Percentiles rank a stretch among this genome's conserved stretches.
phyloP scores from a whole-genome alignment of 805 yeast genomes.

The Candida broadrunensis region DNA sequence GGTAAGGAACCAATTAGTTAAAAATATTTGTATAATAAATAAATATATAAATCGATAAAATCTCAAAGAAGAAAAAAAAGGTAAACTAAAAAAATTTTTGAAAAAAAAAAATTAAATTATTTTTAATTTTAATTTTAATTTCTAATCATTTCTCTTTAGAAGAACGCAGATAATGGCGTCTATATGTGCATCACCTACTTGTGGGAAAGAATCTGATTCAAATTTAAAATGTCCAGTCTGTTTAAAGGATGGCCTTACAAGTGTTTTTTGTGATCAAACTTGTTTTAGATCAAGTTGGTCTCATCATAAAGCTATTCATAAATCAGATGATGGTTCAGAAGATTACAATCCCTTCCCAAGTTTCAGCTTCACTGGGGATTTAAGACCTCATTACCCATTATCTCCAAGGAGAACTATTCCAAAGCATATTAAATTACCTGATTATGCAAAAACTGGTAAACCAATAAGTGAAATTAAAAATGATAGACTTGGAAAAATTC shows the following conservation, averaged over 20 bases:
- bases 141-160: too few relatives aligned
- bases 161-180: conserved; percentile 13
- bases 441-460: conserved; percentile 76
- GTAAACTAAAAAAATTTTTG: too few relatives aligned
- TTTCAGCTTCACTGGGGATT: conserved; percentile 66
- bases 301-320: conserved; percentile 74
- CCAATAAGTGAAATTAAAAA: conserved; percentile 76
- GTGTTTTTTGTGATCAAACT: conserved; percentile 74
- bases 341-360: conserved; percentile 85
- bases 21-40: neutral
- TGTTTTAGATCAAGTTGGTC: conserved; percentile 77
- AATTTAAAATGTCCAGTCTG: conserved; percentile 89
- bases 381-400: conserved; percentile 81
- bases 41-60: too few relatives aligned
- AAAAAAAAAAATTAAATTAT: too few relatives aligned
- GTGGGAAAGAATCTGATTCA: conserved; percentile 79
- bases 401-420: conserved; percentile 72
- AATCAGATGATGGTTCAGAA: conserved; percentile 47
- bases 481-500: conserved; percentile 66
- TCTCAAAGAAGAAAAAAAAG: too few relatives aligned
- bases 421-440: conserved; percentile 69
- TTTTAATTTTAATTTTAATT: too few relatives aligned
- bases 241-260: conserved; percentile 61
- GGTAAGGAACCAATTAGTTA: neutral
- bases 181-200: conserved; percentile 72